These are phyloP conservation scores for Crepidotus variabilis DNA, from an alignment of 768 basidiomycete species.

Conservation along the genomic window DNA sequence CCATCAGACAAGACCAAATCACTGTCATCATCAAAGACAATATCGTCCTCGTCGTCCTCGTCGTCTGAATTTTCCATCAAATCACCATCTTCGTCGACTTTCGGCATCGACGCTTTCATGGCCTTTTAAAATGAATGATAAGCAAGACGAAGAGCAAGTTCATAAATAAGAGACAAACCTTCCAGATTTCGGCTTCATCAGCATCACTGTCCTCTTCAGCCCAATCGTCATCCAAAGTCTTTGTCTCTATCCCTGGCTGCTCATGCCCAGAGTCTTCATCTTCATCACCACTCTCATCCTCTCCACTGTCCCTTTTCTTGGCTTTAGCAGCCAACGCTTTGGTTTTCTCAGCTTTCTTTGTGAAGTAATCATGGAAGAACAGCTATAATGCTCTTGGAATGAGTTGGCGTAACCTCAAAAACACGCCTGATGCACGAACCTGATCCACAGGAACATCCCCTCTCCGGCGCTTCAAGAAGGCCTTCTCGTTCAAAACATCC, in stretches of 20 bases:
- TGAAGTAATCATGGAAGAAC: constrained; percentile 92
- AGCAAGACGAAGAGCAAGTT: neutral
- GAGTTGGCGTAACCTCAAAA: neutral
- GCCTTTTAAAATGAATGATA: constrained; percentile 42
- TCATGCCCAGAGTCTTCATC: constrained; percentile 34
- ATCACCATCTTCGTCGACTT: constrained; percentile 32
- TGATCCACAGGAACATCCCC: constrained; percentile 86
- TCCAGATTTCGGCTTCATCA: constrained; percentile 75
- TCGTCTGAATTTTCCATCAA: constrained; percentile 20
- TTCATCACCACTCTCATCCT: constrained; percentile 33
- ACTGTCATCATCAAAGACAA: constrained; percentile 21
- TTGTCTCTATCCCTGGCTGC: constrained; percentile 26
- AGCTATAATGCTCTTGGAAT: constrained; percentile 36
- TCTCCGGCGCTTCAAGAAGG: constrained; percentile 65
- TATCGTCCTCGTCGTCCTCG: constrained; percentile 23
- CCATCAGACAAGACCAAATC: constrained; percentile 23
- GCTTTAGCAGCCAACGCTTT: constrained; percentile 41
- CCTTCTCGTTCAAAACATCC: constrained; percentile 65
- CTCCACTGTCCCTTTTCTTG: constrained; percentile 34
- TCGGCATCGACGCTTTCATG: constrained; percentile 86
- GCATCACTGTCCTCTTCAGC: constrained; percentile 41
- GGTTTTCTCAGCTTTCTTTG: constrained; percentile 58
- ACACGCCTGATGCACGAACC: constrained; percentile 32
- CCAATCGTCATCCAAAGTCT: constrained; percentile 33
- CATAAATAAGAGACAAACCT: constrained; percentile 41